A percentile compares a stretch with the other conserved stretches of the same genome.
These are phyloP conservation scores for Pittosporum tobira DNA, from an alignment of 129 eudicot species.

Conservation along the genomic window DNA sequence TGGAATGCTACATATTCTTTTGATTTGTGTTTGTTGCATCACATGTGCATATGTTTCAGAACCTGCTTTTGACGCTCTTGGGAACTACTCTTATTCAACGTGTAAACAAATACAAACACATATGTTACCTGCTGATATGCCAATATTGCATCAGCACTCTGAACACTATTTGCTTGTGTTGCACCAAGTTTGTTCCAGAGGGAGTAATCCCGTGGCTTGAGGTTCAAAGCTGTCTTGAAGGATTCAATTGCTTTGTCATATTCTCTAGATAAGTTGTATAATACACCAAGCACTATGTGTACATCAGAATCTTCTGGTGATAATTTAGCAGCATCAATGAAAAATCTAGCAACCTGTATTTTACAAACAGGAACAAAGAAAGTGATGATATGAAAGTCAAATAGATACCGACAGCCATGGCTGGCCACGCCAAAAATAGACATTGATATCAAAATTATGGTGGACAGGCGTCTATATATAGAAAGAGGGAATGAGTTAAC, in stretches of 20 bases:
- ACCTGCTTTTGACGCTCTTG: neutral
- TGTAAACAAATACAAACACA: neutral
- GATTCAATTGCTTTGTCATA: slow-evolving; percentile 89
- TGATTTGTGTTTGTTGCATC: neutral
- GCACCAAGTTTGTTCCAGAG: slow-evolving; percentile 99
- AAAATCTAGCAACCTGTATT: slow-evolving; percentile 66
- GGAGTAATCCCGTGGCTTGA: slow-evolving; percentile 90
- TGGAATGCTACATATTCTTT: neutral
- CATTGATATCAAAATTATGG: neutral
- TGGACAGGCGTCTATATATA: neutral
- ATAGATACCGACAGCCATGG: neutral
- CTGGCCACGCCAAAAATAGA: neutral
- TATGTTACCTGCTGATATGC: slow-evolving; percentile 70
- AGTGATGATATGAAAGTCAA: neutral
- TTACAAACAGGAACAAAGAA: neutral
- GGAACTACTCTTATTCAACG: too few relatives aligned
- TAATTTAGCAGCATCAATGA: slow-evolving; percentile 84
- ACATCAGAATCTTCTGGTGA: slow-evolving; percentile 98
- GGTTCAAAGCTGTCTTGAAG: slow-evolving; percentile 79
- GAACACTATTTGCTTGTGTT: slow-evolving; percentile 93
- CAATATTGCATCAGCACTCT: slow-evolving; percentile 86
- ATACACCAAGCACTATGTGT: slow-evolving; percentile 90
- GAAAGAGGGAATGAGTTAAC: neutral
- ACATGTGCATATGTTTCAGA: neutral
- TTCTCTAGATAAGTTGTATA: slow-evolving; percentile 85